Conservation (phyloP, 2,329 filamentous ascomycete species). For the Ophiostoma fasciatum region DNA sequence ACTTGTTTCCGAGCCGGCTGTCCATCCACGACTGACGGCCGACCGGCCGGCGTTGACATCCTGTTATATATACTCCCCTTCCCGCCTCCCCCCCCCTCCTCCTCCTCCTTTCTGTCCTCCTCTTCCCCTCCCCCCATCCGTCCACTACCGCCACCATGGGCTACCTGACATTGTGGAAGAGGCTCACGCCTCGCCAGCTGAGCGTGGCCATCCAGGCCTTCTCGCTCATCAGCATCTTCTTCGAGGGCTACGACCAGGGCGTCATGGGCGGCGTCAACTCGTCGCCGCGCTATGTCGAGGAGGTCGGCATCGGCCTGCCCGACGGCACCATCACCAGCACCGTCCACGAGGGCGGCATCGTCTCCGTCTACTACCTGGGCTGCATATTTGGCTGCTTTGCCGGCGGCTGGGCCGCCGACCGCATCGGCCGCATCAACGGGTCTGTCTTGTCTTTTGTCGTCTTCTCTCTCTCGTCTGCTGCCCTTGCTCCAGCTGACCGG, state of each 20-base stretch:
- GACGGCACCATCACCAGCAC: conserved; percentile 31
- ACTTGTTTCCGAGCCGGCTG: background rate
- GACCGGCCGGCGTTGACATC: too few species aligned
- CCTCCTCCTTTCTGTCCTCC: conserved; percentile 13
- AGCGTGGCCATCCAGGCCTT: conserved; percentile 22
- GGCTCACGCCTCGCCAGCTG: conserved; percentile 25
- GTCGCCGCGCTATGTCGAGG: conserved; percentile 24
- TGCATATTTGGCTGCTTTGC: conserved; percentile 11
- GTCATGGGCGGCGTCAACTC: conserved; percentile 37
- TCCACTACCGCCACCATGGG: conserved; percentile 19
- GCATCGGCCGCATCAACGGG: conserved; percentile 32
- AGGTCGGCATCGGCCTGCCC: conserved; percentile 29
- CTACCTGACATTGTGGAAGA: conserved; percentile 26
- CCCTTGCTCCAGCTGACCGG: too few species aligned
- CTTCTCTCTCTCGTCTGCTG: too few species aligned
- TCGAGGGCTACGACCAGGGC: conserved; percentile 37
- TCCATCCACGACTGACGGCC: background rate
- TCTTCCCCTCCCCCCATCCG: conserved; percentile 3
- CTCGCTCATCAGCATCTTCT: conserved; percentile 20
- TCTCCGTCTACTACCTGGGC: conserved; percentile 38
- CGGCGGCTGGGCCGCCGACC: conserved; percentile 30
- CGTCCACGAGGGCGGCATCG: conserved; percentile 35
- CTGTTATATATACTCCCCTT: background rate
- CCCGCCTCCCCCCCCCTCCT: background rate
- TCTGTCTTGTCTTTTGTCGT: background rate